phyloP scores from a whole-genome alignment of 192 early-diverging fungal species.

The Coemansia sp. region DNA sequence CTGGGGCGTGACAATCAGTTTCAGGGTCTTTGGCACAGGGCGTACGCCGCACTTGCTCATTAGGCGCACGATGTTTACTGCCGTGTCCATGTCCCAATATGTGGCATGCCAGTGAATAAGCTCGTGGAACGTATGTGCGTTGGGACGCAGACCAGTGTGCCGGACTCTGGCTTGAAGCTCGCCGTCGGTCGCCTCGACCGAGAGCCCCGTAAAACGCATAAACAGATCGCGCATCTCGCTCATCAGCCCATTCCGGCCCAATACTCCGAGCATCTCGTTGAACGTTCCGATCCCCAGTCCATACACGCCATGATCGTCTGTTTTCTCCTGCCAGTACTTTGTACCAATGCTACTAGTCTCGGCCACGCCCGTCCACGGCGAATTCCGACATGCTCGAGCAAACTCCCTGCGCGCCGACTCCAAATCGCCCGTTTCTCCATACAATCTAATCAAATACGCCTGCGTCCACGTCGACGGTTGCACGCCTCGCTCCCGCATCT shows the following conservation, averaged over 20 bases:
- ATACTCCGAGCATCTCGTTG: constrained; percentile 42
- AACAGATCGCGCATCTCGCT: constrained; percentile 38
- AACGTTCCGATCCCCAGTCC: constrained; percentile 8
- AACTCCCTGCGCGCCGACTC: constrained; percentile 23
- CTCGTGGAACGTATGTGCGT: constrained; percentile 25
- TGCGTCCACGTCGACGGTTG: constrained; percentile 24
- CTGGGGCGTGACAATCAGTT: constrained; percentile 17
- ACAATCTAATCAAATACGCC: constrained; percentile 15
- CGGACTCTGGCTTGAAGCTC: background rate
- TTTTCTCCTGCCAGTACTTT: constrained; percentile 18
- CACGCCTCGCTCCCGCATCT: constrained; percentile 19
- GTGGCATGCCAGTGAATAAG: constrained; percentile 39
- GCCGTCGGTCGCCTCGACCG: background rate
- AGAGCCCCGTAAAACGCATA: constrained; percentile 10
- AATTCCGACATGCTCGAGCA: constrained; percentile 5
- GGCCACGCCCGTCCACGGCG: background rate
- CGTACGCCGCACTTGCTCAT: constrained; percentile 20
- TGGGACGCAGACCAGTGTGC: background rate
- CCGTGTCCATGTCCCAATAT: constrained; percentile 44
- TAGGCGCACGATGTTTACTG: constrained; percentile 11
- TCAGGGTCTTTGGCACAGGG: constrained; percentile 20
- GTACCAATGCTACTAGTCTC: background rate
- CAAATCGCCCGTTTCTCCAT: constrained; percentile 34
- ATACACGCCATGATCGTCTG: constrained; percentile 6
- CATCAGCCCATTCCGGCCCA: constrained; percentile 45